Evolutionary conservation across 148 eudicot species (phyloP).

Genomic region (Dysphania ambrosioides): DNA sequence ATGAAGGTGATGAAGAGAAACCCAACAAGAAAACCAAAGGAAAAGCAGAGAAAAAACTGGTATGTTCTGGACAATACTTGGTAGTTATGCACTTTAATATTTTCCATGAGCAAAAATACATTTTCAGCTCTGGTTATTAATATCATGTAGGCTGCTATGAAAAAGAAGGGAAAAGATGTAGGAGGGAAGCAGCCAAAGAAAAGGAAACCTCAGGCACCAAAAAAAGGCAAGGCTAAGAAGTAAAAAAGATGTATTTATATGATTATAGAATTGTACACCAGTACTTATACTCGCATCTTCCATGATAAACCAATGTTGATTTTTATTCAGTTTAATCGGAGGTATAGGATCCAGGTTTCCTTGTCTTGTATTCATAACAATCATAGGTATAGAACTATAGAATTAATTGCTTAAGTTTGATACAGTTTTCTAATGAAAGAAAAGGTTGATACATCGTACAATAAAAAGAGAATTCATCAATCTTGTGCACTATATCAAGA

Average conservation of each 20-base stretch:
- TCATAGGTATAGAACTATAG: too few relatives aligned
- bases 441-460: neutral
- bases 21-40: slow-evolving; percentile 48
- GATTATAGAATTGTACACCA: neutral
- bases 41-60: slow-evolving; percentile 58
- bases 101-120: neutral
- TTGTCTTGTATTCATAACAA: neutral
- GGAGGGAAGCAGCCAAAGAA: slow-evolving; percentile 63
- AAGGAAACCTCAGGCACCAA: slow-evolving; percentile 63
- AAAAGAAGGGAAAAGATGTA: slow-evolving; percentile 60
- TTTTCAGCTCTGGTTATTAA: neutral
- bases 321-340: neutral
- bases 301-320: slow-evolving; percentile 3
- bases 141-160: slow-evolving; percentile 47
- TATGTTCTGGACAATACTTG: slow-evolving; percentile 23
- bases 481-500: slow-evolving; percentile 2
- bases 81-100: neutral
- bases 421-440: neutral
- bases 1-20: slow-evolving; percentile 58
- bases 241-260: slow-evolving; percentile 30
- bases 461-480: neutral
- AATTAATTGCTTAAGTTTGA: slow-evolving; percentile 7
- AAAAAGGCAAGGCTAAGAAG: slow-evolving; percentile 79
- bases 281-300: slow-evolving; percentile 2
- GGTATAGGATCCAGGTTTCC: slow-evolving; percentile 2